Evolutionary conservation across 2,329 filamentous ascomycete species (phyloP), one percentile per base, ranked within the genome.

Genomic region (Lasiodiplodia theobromae): DNA sequence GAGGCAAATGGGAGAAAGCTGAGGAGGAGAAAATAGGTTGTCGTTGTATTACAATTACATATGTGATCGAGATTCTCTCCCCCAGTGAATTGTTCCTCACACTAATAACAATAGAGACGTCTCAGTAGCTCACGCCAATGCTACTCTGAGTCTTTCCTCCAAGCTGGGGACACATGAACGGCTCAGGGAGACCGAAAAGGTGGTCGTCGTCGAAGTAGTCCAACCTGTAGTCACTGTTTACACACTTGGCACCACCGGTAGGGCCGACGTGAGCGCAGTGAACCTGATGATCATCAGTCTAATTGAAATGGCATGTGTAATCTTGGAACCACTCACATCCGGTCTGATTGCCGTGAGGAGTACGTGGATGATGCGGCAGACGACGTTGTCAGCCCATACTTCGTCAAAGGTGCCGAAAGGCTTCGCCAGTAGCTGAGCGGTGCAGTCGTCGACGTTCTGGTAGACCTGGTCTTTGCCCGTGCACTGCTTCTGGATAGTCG

Each of bases 331-430:
- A 63, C 70, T 28, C 44, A 72, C 71, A 16, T 74, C 71, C 12
- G 75, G 75, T 34, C 74, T 52, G 18, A 75, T 69, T 21, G 62
- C 57, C 1, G 76, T 74, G 31, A 84, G 73, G 23, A 83, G 73
- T 31, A 82, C 68, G 70, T 83, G 82, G 51, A 83, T 80, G 8
- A 73, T 76, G 2, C 82, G 74, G 71, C 81, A 84, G 31, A 80
- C 80, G 10, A 83, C 72, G 63, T 82, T 83, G 69, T 84, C 81
- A 11, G 79, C 81, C 79, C 81, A 83, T 0, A 78, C 77, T 69
- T 82, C 78, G 64, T 82, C 79, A 66, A 81, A 83, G 38, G 71
- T 79, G 1, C 81, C 82, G 66, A 80, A 82, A 0, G 73, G 69
- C 72, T 81, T 81, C 47, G 67, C 23, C 11, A 73, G 73, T 38